These are phyloP conservation scores for Penicillium sp. DNA, from an alignment of 2,329 filamentous ascomycete species.

Conservation along the genomic window DNA sequence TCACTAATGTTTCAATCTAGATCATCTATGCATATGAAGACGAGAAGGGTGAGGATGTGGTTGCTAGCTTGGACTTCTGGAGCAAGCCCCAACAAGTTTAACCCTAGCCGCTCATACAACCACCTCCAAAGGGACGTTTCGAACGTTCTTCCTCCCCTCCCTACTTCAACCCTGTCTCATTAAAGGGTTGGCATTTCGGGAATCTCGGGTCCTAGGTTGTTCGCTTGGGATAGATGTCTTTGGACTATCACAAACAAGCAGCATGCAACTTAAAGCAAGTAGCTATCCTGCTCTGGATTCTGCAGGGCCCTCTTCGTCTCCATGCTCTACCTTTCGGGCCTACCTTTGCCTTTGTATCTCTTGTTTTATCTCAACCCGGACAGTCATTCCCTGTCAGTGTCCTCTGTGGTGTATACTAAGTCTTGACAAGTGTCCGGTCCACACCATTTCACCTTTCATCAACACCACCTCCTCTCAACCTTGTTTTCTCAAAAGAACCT, in stretches of 20 bases:
- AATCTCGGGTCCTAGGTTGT: not conserved
- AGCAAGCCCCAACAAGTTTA: slow-evolving; percentile 51
- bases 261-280: not conserved
- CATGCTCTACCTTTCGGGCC: not conserved
- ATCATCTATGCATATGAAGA: slow-evolving; percentile 98
- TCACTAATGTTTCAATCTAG: slow-evolving; percentile 51
- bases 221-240: not conserved
- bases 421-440: not conserved
- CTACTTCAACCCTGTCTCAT: not conserved
- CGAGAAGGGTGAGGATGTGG: slow-evolving; percentile 86
- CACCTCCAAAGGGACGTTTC: not conserved
- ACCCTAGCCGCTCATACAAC: not conserved
- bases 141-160: not conserved
- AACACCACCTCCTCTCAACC: not conserved
- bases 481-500: slow-evolving; percentile 1
- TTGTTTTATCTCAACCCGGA: not conserved
- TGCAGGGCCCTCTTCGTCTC: not conserved
- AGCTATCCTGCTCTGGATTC: not conserved
- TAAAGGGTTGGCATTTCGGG: not conserved
- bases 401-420: not conserved
- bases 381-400: not conserved
- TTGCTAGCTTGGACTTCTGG: slow-evolving; percentile 97
- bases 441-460: not conserved
- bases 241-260: not conserved
- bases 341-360: not conserved